phyloP scores from a whole-genome alignment of 495 filamentous ascomycete species.

The Opeltia flavorubescens region DNA sequence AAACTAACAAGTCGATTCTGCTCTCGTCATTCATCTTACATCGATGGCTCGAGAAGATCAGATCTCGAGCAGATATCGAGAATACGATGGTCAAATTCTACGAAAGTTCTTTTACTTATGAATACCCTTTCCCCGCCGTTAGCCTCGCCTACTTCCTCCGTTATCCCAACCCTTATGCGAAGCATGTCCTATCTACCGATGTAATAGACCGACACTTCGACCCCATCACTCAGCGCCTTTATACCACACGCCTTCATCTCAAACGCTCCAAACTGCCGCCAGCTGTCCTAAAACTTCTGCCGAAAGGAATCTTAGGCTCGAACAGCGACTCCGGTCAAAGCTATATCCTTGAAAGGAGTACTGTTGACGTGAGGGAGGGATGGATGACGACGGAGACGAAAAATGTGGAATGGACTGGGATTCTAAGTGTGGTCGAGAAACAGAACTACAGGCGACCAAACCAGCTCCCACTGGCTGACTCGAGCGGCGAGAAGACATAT shows the following conservation, averaged over 20 bases:
- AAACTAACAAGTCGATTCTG: not conserved
- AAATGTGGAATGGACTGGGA: conserved; percentile 82
- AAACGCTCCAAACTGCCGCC: conserved; percentile 86
- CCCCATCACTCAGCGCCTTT: conserved; percentile 59
- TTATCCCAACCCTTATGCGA: conserved; percentile 93
- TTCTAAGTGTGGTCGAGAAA: conserved; percentile 81
- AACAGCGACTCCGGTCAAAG: conserved; percentile 49
- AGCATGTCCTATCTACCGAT: conserved; percentile 91
- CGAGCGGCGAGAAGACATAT: conserved; percentile 10
- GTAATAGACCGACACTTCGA: conserved; percentile 82
- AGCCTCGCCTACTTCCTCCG: conserved; percentile 98
- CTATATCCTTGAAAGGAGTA: conserved; percentile 83
- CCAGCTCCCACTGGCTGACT: too few relatives aligned
- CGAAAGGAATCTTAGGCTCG: conserved; percentile 57
- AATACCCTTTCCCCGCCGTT: conserved; percentile 81
- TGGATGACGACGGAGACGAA: conserved; percentile 76
- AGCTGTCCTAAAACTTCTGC: conserved; percentile 67
- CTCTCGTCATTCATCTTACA: not conserved
- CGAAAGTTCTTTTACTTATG: conserved; percentile 76
- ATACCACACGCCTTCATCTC: conserved; percentile 80
- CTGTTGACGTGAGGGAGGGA: conserved; percentile 78
- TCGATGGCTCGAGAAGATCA: not conserved
- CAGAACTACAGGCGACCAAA: conserved; percentile 53
- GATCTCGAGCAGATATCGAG: not conserved
- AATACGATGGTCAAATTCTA: conserved; percentile 67